These are phyloP conservation scores for Diatrype stigma DNA, from an alignment of 2,329 filamentous ascomycete species.

Conservation along the genomic window DNA sequence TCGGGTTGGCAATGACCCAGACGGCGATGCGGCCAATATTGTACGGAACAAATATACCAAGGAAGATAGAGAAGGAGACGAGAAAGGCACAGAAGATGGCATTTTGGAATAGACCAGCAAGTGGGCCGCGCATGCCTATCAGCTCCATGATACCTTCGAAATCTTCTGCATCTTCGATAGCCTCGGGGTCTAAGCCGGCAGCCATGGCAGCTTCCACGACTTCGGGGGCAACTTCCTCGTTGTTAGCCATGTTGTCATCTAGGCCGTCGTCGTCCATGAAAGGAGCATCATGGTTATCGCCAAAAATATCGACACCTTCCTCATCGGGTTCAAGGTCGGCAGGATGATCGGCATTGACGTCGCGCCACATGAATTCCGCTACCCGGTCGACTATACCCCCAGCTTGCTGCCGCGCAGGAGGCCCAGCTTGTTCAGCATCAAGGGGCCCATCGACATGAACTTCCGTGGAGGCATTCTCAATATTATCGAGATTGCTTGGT, in stretches of 20 bases:
- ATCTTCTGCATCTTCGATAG: slow-evolving; percentile 83
- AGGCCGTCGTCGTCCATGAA: slow-evolving; percentile 35
- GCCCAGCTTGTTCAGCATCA: slow-evolving; percentile 2
- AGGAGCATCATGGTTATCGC: slow-evolving; percentile 38
- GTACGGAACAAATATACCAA: slow-evolving; percentile 88
- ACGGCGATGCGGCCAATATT: slow-evolving; percentile 83
- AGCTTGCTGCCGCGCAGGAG: slow-evolving; percentile 18
- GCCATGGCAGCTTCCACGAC: slow-evolving; percentile 61
- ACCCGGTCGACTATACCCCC: slow-evolving; percentile 39
- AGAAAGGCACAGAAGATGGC: slow-evolving; percentile 90
- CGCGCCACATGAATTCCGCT: slow-evolving; percentile 60
- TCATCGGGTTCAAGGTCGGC: slow-evolving; percentile 37
- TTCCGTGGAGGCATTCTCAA: background rate
- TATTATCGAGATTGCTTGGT: background rate
- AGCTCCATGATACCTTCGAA: slow-evolving; percentile 95
- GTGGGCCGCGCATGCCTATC: slow-evolving; percentile 90
- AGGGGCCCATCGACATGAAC: slow-evolving; percentile 4
- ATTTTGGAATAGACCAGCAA: slow-evolving; percentile 88
- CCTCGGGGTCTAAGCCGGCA: slow-evolving; percentile 68
- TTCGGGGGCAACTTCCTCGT: slow-evolving; percentile 47
- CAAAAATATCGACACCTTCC: slow-evolving; percentile 57
- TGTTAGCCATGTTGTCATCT: slow-evolving; percentile 27
- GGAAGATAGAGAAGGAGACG: slow-evolving; percentile 78
- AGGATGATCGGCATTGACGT: slow-evolving; percentile 38
- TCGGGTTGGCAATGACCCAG: slow-evolving; percentile 73